Base-by-base conservation (phyloP, 1,284 basidiomycete species). In the Sparassis latifolia region DNA sequence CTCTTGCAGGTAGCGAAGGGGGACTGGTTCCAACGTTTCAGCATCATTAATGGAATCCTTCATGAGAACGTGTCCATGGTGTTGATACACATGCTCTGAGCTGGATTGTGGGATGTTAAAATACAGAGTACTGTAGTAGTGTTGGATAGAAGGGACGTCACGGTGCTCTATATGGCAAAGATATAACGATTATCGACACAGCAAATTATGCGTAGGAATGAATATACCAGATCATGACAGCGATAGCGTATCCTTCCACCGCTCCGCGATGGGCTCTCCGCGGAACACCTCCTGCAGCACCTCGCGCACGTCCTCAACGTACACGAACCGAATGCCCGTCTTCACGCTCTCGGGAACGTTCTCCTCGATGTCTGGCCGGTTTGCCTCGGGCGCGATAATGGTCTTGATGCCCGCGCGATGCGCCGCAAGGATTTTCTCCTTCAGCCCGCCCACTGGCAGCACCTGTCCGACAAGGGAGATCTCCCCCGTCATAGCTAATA, bases 301-400 rank as follows among this genome's bases (percentile, higher is more conserved):
- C 70, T 96, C 89, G 57, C 78, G 77, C 48, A 95, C 90, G 61
- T 91, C 88, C 63, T 96, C 92, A 46, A 96, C 94, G 62, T 92
- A 97, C 52, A 96, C 89, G 60, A 97, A 92, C 49, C 84, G 80
- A 56, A 97, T 93, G 29, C 93, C 94, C 10, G 83, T 86, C 78
- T 97, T 97, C 57, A 97, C 93, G 61, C 91, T 94, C 60, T 85
- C 86, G 0, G 92, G 93, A 0, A 97, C 94, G 64, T 97, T 97
- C 73, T 93, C 92, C 69, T 97, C 92, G 39, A 97, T 94, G 64
- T 97, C 93, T 0, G 89, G 83, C 39, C 86, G 83, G 67, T 93
- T 94, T 2, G 88, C 93, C 29, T 80, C 82, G 0, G 94, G 94
- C 1, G 92, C 91, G 29, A 95, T 72, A 55, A 95, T 89, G 0